phyloP scores from a whole-genome alignment of 106 monocot genomes.

The Xerophyta viscosa region DNA sequence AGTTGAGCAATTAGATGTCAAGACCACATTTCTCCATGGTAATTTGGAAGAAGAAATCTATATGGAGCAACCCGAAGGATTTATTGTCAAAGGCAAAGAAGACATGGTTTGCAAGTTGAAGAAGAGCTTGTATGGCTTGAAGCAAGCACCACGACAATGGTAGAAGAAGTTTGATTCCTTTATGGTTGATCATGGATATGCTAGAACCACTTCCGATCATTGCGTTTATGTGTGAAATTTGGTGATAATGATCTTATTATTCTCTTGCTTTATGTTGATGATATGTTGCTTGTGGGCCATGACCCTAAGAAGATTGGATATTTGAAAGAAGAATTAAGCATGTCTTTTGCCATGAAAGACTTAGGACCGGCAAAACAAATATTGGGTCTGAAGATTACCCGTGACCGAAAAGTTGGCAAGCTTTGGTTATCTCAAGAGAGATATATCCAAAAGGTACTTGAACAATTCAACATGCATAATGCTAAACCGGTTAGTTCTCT shows the following conservation, averaged over 20 bases:
- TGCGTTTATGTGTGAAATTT: conserved; percentile 6
- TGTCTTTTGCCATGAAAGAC: neutral
- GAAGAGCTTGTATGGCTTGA: conserved; percentile 11
- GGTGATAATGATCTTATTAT: neutral
- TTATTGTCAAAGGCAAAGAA: neutral
- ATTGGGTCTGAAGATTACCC: neutral
- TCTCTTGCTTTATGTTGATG: neutral
- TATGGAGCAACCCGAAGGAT: conserved; percentile 1
- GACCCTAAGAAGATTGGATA: neutral
- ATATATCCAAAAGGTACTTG: neutral
- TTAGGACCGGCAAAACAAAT: neutral
- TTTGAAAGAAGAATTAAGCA: neutral
- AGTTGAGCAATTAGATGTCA: neutral
- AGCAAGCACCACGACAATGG: conserved; percentile 11
- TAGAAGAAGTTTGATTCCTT: conserved; percentile 1
- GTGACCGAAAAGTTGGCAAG: neutral
- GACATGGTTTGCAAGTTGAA: conserved; percentile 9
- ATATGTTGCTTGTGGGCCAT: conserved; percentile 2
- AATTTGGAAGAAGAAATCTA: neutral
- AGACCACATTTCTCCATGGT: neutral
- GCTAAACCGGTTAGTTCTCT: neutral
- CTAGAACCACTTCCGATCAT: neutral
- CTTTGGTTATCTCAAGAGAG: neutral
- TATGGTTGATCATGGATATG: neutral
- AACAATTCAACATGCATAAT: conserved; percentile 1